Percentiles rank a stretch among this genome's conserved stretches.
Evolutionary conservation across 2,329 filamentous ascomycete genomes (phyloP).

Genomic region (Alternaria viburni): DNA sequence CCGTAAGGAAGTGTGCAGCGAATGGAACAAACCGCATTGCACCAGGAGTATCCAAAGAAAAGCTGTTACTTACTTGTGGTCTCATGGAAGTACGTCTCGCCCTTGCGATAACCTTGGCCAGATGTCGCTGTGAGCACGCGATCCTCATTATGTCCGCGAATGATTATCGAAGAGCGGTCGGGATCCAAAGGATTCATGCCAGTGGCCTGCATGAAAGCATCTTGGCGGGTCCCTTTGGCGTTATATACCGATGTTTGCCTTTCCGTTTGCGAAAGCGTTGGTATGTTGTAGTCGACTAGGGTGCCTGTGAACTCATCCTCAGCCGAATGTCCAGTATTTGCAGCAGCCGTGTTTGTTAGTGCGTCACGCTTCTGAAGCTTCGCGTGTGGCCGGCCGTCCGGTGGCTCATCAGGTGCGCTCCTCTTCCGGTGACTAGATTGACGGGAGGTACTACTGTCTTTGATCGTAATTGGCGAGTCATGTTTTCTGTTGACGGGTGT

Average conservation of each 20-base stretch:
- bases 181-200: background rate
- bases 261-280: slow-evolving; percentile 13
- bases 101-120: background rate
- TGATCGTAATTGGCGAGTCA: background rate
- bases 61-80: slow-evolving; percentile 1
- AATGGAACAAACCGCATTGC: background rate
- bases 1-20: background rate
- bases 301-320: slow-evolving; percentile 9
- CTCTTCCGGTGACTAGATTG: background rate
- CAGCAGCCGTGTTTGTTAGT: background rate
- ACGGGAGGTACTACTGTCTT: background rate
- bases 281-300: slow-evolving; percentile 1
- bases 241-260: background rate
- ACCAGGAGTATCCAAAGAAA: background rate
- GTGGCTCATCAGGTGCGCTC: background rate
- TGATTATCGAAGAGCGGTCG: slow-evolving; percentile 1
- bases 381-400: background rate
- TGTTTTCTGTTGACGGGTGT: background rate
- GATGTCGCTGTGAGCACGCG: slow-evolving; percentile 6
- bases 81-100: slow-evolving; percentile 1
- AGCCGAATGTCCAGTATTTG: background rate
- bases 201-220: background rate
- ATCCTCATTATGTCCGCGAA: background rate
- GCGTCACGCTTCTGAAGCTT: slow-evolving; percentile 7
- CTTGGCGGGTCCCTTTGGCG: background rate